Conservation (phyloP, 305 asterid species). For the Plantago lanceolata region DNA sequence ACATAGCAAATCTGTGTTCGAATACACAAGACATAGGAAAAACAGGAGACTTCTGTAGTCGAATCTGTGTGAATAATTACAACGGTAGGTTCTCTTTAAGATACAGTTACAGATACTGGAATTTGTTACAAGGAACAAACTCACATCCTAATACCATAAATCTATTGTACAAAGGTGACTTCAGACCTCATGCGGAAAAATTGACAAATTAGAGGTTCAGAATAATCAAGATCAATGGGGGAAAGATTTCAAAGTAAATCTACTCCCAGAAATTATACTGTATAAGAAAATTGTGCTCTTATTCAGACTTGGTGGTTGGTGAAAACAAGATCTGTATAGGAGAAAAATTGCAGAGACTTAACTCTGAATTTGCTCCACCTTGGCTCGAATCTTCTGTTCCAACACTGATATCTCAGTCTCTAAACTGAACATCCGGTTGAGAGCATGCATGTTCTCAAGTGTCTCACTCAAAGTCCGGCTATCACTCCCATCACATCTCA, state of each 20-base stretch:
- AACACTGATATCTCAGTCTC: constrained; percentile 83
- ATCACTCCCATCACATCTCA: constrained; percentile 94
- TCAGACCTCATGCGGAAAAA: constrained; percentile 22
- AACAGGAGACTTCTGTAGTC: neutral
- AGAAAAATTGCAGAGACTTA: constrained; percentile 24
- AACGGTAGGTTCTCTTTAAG: constrained; percentile 19
- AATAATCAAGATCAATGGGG: constrained; percentile 24
- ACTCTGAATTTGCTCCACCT: constrained; percentile 84
- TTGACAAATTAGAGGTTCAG: constrained; percentile 23
- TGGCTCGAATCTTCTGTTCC: constrained; percentile 91
- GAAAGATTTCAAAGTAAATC: constrained; percentile 27
- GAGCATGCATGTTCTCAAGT: constrained; percentile 95
- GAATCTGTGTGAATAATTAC: constrained; percentile 17
- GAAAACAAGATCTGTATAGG: constrained; percentile 7
- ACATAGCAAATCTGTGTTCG: too few species aligned
- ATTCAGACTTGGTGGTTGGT: constrained; percentile 33
- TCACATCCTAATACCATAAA: constrained; percentile 24
- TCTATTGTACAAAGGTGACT: constrained; percentile 30
- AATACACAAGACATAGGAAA: neutral
- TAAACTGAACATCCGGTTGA: constrained; percentile 84
- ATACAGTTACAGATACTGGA: constrained; percentile 18
- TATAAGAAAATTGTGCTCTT: constrained; percentile 36
- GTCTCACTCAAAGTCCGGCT: constrained; percentile 83
- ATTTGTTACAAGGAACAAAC: constrained; percentile 27
- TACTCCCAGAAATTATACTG: constrained; percentile 26